These are phyloP conservation scores for Aspergillus sclerotialis DNA, from an alignment of 2,329 filamentous ascomycete genomes.

Conservation along the genomic window DNA sequence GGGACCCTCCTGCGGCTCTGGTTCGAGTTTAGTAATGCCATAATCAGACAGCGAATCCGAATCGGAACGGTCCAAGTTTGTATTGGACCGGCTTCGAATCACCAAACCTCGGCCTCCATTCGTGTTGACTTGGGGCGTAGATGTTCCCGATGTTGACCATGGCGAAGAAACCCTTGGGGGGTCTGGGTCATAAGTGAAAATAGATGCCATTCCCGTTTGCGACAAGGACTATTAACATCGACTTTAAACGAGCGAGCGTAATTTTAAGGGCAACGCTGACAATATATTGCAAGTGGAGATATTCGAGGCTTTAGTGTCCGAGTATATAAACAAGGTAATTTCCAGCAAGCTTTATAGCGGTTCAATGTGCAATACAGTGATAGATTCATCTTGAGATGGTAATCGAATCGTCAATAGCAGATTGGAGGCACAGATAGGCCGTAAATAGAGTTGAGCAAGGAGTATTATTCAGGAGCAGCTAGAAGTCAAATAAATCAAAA, in stretches of 20 bases:
- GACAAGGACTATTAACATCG: too few relatives aligned
- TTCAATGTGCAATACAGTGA: neutral
- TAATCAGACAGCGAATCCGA: slow-evolving; percentile 45
- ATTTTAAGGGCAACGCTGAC: too few relatives aligned
- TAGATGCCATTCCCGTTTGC: slow-evolving; percentile 64
- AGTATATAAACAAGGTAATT: slow-evolving; percentile 2
- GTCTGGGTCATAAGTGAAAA: slow-evolving; percentile 91
- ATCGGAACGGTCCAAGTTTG: slow-evolving; percentile 34
- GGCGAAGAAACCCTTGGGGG: slow-evolving; percentile 84
- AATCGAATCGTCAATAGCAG: neutral
- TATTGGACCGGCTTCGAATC: slow-evolving; percentile 22
- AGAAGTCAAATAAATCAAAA: neutral
- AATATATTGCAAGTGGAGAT: slow-evolving; percentile 1
- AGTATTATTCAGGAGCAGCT: neutral
- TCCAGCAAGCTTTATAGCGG: slow-evolving; percentile 1
- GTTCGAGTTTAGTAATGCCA: slow-evolving; percentile 68
- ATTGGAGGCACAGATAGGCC: slow-evolving; percentile 1
- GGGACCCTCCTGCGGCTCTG: slow-evolving; percentile 88
- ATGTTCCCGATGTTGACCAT: slow-evolving; percentile 60
- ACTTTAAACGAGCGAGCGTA: too few relatives aligned
- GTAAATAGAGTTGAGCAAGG: neutral
- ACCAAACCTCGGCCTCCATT: slow-evolving; percentile 16
- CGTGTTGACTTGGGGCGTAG: slow-evolving; percentile 29
- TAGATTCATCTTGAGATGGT: neutral
- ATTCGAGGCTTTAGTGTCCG: slow-evolving; percentile 3